These are phyloP conservation scores for Phaeomoniella chlamydospora DNA, from an alignment of 2,329 filamentous ascomycete species.

Conservation along the genomic window DNA sequence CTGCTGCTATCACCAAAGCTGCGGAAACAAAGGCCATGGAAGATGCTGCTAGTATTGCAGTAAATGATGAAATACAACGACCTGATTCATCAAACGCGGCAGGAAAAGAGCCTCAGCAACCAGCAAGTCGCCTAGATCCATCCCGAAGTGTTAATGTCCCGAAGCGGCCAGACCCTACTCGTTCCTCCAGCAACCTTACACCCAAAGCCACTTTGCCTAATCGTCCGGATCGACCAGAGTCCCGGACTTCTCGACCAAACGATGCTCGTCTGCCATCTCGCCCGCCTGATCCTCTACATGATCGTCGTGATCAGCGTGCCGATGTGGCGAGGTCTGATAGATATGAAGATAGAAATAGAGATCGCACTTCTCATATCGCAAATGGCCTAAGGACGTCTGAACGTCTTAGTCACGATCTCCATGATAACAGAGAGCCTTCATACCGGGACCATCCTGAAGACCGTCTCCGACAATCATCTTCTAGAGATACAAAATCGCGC, in stretches of 20 bases:
- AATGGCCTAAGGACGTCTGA: slow-evolving; percentile 4
- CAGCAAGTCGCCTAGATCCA: slow-evolving; percentile 5
- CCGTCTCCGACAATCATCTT: background rate
- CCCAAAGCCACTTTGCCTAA: slow-evolving; percentile 21
- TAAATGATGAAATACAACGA: background rate
- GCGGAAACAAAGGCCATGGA: slow-evolving; percentile 3
- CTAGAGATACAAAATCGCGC: background rate
- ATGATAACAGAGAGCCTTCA: background rate
- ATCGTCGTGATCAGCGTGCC: slow-evolving; percentile 17
- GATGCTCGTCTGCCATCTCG: slow-evolving; percentile 23
- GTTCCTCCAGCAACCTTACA: slow-evolving; percentile 13
- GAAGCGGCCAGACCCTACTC: slow-evolving; percentile 20
- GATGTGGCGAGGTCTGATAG: slow-evolving; percentile 21
- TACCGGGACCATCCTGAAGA: slow-evolving; percentile 1
- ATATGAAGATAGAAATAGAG: slow-evolving; percentile 21
- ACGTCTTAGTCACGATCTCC: background rate
- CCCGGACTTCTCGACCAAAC: slow-evolving; percentile 19
- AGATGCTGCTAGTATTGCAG: slow-evolving; percentile 3
- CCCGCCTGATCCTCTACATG: slow-evolving; percentile 21
- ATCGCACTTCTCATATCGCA: slow-evolving; percentile 20
- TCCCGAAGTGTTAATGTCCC: slow-evolving; percentile 12
- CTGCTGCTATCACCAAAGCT: slow-evolving; percentile 2
- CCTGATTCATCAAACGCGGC: slow-evolving; percentile 3
- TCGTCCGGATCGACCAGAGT: slow-evolving; percentile 14
- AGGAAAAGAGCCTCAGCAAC: background rate